Percentiles rank a stretch among this genome's conserved stretches.
These are phyloP conservation scores for Rosa hybrid DNA, from an alignment of 331 rosid genomes.

Conservation along the genomic window DNA sequence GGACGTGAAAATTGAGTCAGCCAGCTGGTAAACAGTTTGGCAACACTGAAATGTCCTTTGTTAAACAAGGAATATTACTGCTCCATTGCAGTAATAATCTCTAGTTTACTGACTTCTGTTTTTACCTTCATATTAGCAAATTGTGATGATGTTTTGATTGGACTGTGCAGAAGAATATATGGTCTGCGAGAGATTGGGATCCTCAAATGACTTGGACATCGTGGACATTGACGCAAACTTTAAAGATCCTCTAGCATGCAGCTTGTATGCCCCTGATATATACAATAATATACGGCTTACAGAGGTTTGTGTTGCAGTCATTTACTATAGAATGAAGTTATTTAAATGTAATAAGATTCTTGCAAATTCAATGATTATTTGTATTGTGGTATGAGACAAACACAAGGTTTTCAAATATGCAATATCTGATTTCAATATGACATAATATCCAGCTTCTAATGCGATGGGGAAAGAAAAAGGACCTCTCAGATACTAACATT, in stretches of 20 bases:
- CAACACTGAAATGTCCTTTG: no score
- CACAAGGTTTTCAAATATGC: not conserved
- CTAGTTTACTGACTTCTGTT: not conserved
- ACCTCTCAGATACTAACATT: not conserved
- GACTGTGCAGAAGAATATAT: constrained; percentile 49
- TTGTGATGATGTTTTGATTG: constrained; percentile 29
- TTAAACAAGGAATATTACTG: constrained; percentile 5
- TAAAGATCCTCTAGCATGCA: constrained; percentile 73
- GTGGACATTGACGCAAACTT: constrained; percentile 66
- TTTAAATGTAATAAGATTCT: no score
- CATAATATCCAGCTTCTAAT: not conserved
- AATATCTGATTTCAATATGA: not conserved
- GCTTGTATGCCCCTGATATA: constrained; percentile 76
- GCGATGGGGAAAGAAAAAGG: not conserved
- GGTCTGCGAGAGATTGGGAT: constrained; percentile 40
- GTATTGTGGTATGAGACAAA: not conserved
- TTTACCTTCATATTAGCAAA: not conserved
- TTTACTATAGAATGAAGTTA: constrained; percentile 1
- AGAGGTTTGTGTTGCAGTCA: constrained; percentile 63
- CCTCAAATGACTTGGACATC: constrained; percentile 38
- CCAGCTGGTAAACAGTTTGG: no score
- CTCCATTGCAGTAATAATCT: constrained; percentile 12
- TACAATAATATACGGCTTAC: constrained; percentile 54
- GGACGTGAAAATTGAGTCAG: no score
- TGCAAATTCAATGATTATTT: not conserved